Conservation (phyloP, 805 yeast species). For the Myxozyma geophila region DNA sequence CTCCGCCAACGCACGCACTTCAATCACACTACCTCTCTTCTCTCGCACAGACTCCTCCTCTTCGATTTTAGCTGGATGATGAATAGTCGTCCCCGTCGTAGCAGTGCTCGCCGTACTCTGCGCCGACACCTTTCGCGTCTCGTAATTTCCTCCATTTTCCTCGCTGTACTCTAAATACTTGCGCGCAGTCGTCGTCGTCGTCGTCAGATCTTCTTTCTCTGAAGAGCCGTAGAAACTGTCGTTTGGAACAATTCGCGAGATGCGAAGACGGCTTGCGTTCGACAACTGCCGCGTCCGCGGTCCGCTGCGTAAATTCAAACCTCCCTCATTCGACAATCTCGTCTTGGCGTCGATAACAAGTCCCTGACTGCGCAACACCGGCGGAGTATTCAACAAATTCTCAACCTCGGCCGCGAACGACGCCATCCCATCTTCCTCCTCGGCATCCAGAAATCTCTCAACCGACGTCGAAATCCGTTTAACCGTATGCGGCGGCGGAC, state of each 20-base stretch:
- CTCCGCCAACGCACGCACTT: not conserved
- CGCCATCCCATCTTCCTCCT: conserved; percentile 20
- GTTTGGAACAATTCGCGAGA: conserved; percentile 11
- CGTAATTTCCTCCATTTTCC: not conserved
- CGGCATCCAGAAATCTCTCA: conserved; percentile 30
- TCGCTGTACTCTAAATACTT: conserved; percentile 1
- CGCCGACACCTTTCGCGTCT: conserved; percentile 19
- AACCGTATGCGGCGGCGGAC: conserved; percentile 11
- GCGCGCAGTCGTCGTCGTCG: not conserved
- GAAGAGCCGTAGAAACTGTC: conserved; percentile 19
- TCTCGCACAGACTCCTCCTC: not conserved
- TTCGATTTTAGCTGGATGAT: conserved; percentile 2
- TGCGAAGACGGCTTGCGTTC: conserved; percentile 19
- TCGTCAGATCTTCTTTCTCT: not conserved
- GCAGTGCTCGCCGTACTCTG: conserved; percentile 19
- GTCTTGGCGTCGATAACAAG: not conserved
- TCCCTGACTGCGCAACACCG: conserved; percentile 20
- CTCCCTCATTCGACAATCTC: not conserved
- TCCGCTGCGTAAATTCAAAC: not conserved
- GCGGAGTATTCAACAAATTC: conserved; percentile 28
- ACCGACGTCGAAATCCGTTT: conserved; percentile 4
- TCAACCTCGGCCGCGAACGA: conserved; percentile 28
- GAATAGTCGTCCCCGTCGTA: conserved; percentile 20
- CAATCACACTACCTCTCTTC: too few species aligned
- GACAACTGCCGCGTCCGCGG: not conserved